Evolutionary conservation across 2,329 filamentous ascomycete genomes (phyloP), one percentile per base, ranked within the genome.

Genomic region (Teratosphaeria destructans): DNA sequence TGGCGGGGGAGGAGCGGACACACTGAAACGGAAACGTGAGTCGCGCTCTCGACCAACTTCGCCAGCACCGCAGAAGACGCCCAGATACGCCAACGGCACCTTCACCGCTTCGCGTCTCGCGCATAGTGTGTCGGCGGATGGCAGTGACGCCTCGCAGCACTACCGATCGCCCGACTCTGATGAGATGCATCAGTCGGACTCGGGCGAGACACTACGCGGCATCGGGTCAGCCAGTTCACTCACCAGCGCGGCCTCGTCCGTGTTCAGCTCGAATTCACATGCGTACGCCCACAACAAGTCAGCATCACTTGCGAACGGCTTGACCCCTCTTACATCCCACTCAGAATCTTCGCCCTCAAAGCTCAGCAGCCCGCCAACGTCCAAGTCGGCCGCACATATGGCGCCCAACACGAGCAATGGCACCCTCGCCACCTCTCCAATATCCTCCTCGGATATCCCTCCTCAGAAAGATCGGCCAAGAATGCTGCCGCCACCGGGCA

Each of bases 191-290:
- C 64, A 57, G 16, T 63, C 64, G 43, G 77, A 82, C 66, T 65
- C 71, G 54, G 84, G 83, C 73, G 87, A 91, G 68, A 81, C 86
- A 57, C 80, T 87, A 69, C 87, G 86, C 73, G 85, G 84, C 63
- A 81, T 86, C 66, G 86, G 84, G 68, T 91, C 88, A 56, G 83
- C 85, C 59, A 89, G 85, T 75, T 90, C 88, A 60, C 81, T 86
- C 70, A 80, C 82, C 60, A 90, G 86, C 76, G 83, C 85, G 58
- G 81, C 81, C 56, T 90, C 87, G 53, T 90, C 89, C 58, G 79
- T 87, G 65, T 88, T 89, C 75, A 89, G 85, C 67, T 76, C 77
- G 66, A 76, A 78, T 64, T 72, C 78, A 60, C 75, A 78, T 59
- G 73, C 77, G 67, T 72, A 78, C 68, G 83, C 83, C 71, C 76